phyloP scores from a whole-genome alignment of 1,139 yeast genomes.

The Pichia sp. region DNA sequence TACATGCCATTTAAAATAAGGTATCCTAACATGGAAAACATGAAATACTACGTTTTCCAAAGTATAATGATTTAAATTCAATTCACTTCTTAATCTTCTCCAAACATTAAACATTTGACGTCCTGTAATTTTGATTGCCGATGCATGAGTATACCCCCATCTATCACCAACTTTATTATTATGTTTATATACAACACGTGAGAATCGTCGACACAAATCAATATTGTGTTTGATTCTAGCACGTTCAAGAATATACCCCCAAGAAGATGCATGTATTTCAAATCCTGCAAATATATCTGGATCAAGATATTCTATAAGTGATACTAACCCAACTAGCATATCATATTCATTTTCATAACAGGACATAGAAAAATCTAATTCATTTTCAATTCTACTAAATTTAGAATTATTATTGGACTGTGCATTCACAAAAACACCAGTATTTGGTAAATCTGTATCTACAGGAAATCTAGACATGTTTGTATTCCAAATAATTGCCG shows the following conservation, averaged over 20 bases:
- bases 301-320: conserved; percentile 57
- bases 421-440: conserved; percentile 33
- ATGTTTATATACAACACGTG: conserved; percentile 45
- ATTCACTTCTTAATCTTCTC: conserved; percentile 63
- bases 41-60: conserved; percentile 73
- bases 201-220: conserved; percentile 47
- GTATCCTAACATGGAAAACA: conserved; percentile 59
- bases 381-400: conserved; percentile 1
- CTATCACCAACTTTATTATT: conserved; percentile 58
- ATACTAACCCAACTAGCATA: conserved; percentile 49
- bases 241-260: conserved; percentile 86
- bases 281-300: conserved; percentile 88
- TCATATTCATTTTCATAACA: conserved; percentile 46
- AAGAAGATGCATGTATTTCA: conserved; percentile 72
- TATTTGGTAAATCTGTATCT: conserved; percentile 10
- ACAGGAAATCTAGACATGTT: neutral
- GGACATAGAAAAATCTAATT: conserved; percentile 26
- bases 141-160: conserved; percentile 81
- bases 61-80: conserved; percentile 61
- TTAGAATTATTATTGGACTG: too few relatives aligned
- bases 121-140: conserved; percentile 65
- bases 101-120: conserved; percentile 80
- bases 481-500: conserved; percentile 53
- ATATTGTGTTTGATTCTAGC: conserved; percentile 40
- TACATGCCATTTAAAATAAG: conserved; percentile 48